Conservation (phyloP, 2,329 filamentous ascomycete species). For the Aspergillus phoenicis region DNA sequence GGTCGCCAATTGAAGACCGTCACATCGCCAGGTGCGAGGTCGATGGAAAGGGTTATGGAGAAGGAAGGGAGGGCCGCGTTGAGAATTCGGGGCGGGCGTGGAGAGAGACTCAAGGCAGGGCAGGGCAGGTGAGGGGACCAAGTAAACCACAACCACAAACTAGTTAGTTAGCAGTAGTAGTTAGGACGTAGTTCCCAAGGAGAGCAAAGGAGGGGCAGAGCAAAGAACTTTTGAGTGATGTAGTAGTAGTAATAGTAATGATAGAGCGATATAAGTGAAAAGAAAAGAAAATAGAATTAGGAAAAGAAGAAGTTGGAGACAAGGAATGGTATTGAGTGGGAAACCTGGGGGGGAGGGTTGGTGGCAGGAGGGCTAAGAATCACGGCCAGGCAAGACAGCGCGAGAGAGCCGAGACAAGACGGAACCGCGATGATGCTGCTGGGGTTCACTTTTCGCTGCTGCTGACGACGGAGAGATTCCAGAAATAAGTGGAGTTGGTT, state of each 20-base stretch:
- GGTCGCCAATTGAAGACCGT: slow-evolving; percentile 8
- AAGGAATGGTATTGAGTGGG: not conserved
- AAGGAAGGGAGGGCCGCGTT: slow-evolving; percentile 3
- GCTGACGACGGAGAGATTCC: slow-evolving; percentile 9
- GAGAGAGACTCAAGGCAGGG: not conserved
- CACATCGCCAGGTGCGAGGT: slow-evolving; percentile 19
- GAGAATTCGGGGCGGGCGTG: not conserved
- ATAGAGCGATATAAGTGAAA: too few relatives aligned
- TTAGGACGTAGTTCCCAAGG: not conserved
- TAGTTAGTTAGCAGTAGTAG: too few relatives aligned
- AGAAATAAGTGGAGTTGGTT: slow-evolving; percentile 7
- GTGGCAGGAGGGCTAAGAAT: not conserved
- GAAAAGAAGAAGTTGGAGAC: not conserved
- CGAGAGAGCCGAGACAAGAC: not conserved
- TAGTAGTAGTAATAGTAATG: too few relatives aligned
- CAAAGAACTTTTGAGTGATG: not conserved
- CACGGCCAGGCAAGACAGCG: not conserved
- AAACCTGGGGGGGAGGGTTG: not conserved
- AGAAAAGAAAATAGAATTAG: too few relatives aligned
- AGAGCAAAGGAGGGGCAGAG: not conserved
- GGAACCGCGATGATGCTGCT: slow-evolving; percentile 7
- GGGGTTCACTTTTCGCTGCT: not conserved
- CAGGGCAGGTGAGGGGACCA: slow-evolving; percentile 3
- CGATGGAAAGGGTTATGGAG: not conserved
- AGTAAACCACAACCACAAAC: not conserved